Base-by-base conservation (phyloP, 257 asterid species). In the Nyctanthes arbortristis region DNA sequence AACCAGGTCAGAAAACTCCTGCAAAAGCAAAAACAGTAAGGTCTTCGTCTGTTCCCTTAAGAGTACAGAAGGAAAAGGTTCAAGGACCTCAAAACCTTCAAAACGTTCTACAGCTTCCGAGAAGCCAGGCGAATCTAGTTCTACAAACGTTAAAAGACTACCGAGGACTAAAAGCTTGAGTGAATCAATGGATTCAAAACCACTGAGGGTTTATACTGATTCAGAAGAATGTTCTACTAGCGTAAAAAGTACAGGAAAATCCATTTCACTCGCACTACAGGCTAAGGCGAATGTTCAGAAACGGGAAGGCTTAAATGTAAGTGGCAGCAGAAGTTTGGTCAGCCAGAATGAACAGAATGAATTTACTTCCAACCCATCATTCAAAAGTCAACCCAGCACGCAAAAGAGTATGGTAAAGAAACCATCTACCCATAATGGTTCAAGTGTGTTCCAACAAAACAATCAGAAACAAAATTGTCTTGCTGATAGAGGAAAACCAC, bases 221-320 rank as follows among this genome's bases (percentile, higher is more conserved):
- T 76, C 85, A 11, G 92, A 80, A 34, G 89, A 80, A 63, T 71
- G 83, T 67, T 74, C 81, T 5, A 35, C 61, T n/a, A 74, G 73
- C 64, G 65, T 34, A 36, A 83, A 78, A 65, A 63, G 68, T 61
- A 88, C 74, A 71, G 94, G 84, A 25, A 93, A 88, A 75, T 84
- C 97, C 34, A 71, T 93, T 39, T 91, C 99, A 11, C 94, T 93
- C 45, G 99, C 97, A 56, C 67, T 91, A 69, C 97, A 84, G 78
- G 97, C 99, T 43, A 94, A 89, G 80, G 90, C 84, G 35, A 91
- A 91, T 73, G 95, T 91, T 70, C 93, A 81, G 85, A 91, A 87
- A 84, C 75, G 96, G 82, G 96, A 81, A 77, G 85, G 89, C 52
- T 45, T 81, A 56, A 77, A 57, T 59, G 29, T 54, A 52, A 66